Evolutionary conservation across 768 basidiomycete genomes (phyloP), one percentile per base, ranked within the genome.

Genomic region (Mycena venus): DNA sequence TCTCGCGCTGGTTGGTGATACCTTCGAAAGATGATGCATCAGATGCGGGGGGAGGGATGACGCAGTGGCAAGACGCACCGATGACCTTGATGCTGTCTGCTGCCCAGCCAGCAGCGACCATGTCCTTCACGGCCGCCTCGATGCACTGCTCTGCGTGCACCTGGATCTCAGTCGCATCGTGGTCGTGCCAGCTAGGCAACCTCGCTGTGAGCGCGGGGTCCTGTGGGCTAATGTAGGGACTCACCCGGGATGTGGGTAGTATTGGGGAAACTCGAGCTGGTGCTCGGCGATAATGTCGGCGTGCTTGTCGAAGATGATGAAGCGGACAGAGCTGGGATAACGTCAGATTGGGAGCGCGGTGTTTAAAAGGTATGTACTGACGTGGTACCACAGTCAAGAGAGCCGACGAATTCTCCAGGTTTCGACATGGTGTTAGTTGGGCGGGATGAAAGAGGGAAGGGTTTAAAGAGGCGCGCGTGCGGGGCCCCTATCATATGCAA

Each of bases 1-100:
- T 99, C 83, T 99, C 98, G 67, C 98, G 93, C 84, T 99, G 98
- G 81, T 99, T 99, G 49, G 98, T 99, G 84, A 99, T 95, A 29
- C 97, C 94, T 93, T 77, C 64, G 49, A 71, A 58, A 76, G 71
- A 69, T 67, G 53, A 75, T 32, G 55, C 70, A 70, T 75, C 65
- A 76, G 61, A 23, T 62, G 62, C n/a, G n/a, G n/a, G n/a, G 42
- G 49, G 21, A 14, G 8, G 56, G 64, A 75, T 51, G 63, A 49
- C 34, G 69, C 64, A 60, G 51, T 64, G 38, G 75, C 40, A 68
- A 53, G 21, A 85, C 92, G 75, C 79, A 96, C 97, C 98, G 76
- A 99, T 95, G 75, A 95, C 94, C 86, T 96, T 97, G 82, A 99
- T 85, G 81, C 95, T 94, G 63, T 92, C 90, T 82, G 90, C 91